Conservation (phyloP, 192 early-diverging fungal genomes). For the Coemansia sp. region DNA sequence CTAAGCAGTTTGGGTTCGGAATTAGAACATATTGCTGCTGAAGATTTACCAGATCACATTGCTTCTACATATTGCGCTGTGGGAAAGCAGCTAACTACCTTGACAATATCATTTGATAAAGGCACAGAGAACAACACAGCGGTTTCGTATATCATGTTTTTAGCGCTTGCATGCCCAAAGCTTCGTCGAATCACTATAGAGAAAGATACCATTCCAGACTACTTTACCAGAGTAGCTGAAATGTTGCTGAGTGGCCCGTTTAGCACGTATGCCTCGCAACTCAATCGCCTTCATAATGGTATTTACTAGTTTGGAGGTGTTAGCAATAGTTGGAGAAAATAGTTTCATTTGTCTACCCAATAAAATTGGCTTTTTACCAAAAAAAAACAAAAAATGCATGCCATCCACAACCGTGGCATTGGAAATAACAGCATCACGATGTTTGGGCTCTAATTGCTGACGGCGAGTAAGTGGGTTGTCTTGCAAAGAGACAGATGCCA, state of each 20-base stretch:
- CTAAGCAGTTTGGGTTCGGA: neutral
- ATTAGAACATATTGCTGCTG: neutral
- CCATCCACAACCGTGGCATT: no score
- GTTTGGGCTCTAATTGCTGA: no score
- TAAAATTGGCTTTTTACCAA: no score
- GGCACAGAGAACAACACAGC: neutral
- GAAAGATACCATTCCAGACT: neutral
- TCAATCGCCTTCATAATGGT: neutral
- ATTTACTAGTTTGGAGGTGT: neutral
- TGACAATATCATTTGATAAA: neutral
- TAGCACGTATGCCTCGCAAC: neutral
- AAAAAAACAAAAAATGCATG: no score
- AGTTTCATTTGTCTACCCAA: no score
- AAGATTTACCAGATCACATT: neutral
- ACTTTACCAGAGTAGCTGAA: neutral
- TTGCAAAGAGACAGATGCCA: no score
- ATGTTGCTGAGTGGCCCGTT: neutral
- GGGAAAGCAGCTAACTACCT: neutral
- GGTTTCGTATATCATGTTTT: neutral
- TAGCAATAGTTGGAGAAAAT: neutral
- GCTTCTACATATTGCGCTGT: neutral
- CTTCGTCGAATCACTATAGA: neutral
- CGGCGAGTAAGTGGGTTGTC: no score
- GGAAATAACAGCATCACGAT: no score
- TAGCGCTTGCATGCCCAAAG: constrained; percentile 4